Base-by-base conservation (phyloP, 2,329 filamentous ascomycete genomes). In the Cladosporium sp. region DNA sequence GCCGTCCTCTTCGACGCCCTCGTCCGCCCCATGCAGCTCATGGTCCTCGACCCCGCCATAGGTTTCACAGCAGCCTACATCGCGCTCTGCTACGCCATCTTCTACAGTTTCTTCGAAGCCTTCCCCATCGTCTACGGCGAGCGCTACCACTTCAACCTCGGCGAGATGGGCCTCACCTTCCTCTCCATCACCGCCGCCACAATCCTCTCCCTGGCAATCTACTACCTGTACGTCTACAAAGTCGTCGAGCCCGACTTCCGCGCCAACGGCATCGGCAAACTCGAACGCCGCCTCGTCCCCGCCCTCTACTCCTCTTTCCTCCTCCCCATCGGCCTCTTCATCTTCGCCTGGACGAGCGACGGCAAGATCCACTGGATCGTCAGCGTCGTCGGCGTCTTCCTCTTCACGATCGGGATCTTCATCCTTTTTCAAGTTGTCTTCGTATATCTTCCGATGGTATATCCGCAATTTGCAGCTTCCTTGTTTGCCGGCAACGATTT, bases 51-150 rank as follows among this genome's bases (percentile, higher is more conserved):
- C 39, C 82, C 82, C 0, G 78, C 80, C 11, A 75, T 85, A 55
- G 64, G 80, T 52, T 84, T 85, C 63, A 75, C 80, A 1, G 78
- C 82, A 59, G 50, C 82, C 32, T 85, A 84, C 65, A 80, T 77
- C 3, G 76, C 76, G 48, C 74, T 84, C 56, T 75, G 79, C 56
- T 85, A 83, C 64, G 78, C 72, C 47, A 82, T 80, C 60, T 82
- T 80, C 69, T 77, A 77, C 54, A 69, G 69, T 13, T 85, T 77
- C 67, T 85, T 85, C 61, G 82, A 85, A 59, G 78, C 78, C n/a
- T 85, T 85, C 64, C 81, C 82, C 3, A 68, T 83, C 12, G 80
- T 85, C 49, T 86, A 82, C 62, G 72, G 74, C 2, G 72, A 72
- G 33, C 69, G 76, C 59, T 85, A 86, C 66, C 64, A 69, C 60